Percentiles rank a stretch among this genome's conserved stretches.
These are phyloP conservation scores for Penicillium herquei DNA, from an alignment of 495 filamentous ascomycete species.

Conservation along the genomic window DNA sequence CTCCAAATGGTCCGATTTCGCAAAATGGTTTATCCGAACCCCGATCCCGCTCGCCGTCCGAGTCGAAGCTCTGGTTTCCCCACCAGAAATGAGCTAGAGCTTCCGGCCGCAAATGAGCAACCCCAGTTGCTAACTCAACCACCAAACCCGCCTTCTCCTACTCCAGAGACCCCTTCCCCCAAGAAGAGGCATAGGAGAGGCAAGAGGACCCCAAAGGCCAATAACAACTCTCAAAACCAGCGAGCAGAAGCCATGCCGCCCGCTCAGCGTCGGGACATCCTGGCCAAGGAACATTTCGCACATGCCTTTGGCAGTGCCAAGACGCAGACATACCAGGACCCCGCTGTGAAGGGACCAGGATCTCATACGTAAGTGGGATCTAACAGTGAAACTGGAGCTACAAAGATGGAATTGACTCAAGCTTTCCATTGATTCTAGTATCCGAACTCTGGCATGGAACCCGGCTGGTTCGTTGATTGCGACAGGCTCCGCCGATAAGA, in stretches of 20 bases:
- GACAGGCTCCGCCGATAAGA: conserved; percentile 77
- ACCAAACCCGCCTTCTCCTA: too few relatives aligned
- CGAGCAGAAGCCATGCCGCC: conserved; percentile 47
- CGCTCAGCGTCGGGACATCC: conserved; percentile 46
- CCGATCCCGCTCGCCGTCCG: too few relatives aligned
- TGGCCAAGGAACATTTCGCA: conserved; percentile 63
- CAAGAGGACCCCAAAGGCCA: too few relatives aligned
- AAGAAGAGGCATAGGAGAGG: too few relatives aligned
- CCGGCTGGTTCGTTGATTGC: conserved; percentile 83
- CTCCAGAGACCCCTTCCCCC: too few relatives aligned
- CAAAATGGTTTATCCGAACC: too few relatives aligned
- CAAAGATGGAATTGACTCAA: conserved; percentile 5
- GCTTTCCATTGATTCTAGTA: conserved; percentile 28
- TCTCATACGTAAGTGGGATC: conserved; percentile 49
- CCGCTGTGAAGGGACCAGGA: conserved; percentile 47
- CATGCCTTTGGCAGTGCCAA: conserved; percentile 55
- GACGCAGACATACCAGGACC: conserved; percentile 63
- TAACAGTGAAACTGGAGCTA: background rate
- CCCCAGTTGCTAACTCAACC: too few relatives aligned
- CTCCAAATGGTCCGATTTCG: too few relatives aligned
- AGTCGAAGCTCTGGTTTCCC: too few relatives aligned
- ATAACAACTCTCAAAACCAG: too few relatives aligned
- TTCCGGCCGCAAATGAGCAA: too few relatives aligned
- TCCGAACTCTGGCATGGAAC: conserved; percentile 85
- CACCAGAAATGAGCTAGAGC: too few relatives aligned